Evolutionary conservation across 305 asterid genomes (phyloP).

Genomic region (Fraxinus ornus): DNA sequence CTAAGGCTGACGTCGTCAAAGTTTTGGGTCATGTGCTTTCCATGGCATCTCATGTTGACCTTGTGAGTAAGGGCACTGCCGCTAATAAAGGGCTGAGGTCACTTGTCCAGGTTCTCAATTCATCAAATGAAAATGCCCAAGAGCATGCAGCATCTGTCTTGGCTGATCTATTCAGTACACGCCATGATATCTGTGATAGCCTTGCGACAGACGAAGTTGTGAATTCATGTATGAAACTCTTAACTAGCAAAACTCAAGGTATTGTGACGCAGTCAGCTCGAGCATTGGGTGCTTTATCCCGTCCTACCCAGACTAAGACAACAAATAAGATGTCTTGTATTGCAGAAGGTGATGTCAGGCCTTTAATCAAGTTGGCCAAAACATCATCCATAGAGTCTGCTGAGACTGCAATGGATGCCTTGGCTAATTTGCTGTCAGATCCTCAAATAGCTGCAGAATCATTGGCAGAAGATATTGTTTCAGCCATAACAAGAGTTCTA

Average conservation of each 20-base stretch:
- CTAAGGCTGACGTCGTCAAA: slow-evolving; percentile 59
- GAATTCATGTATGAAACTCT: slow-evolving; percentile 58
- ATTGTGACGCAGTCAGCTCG: slow-evolving; percentile 73
- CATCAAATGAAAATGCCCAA: slow-evolving; percentile 67
- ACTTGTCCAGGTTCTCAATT: slow-evolving; percentile 74
- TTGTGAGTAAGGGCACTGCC: slow-evolving; percentile 49
- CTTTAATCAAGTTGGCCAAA: slow-evolving; percentile 69
- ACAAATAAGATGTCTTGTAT: slow-evolving; percentile 51
- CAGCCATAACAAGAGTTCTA: slow-evolving; percentile 65
- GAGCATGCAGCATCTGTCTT: slow-evolving; percentile 74
- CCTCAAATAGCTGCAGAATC: slow-evolving; percentile 77
- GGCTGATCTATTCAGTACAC: slow-evolving; percentile 61
- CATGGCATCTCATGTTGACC: slow-evolving; percentile 61
- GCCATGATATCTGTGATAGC: slow-evolving; percentile 71
- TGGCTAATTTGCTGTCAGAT: slow-evolving; percentile 74
- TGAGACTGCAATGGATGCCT: slow-evolving; percentile 73
- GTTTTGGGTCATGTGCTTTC: slow-evolving; percentile 86
- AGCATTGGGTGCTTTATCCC: slow-evolving; percentile 71
- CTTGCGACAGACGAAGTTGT: slow-evolving; percentile 71
- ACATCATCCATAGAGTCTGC: slow-evolving; percentile 73
- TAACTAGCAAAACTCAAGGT: slow-evolving; percentile 61
- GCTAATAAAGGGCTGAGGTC: slow-evolving; percentile 74
- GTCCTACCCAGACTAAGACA: slow-evolving; percentile 49
- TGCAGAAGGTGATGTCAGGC: slow-evolving; percentile 68
- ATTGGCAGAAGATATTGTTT: slow-evolving; percentile 73